Evolutionary conservation across 169 alveolate species (phyloP).

Genomic region (Eimeria brunetti): DNA sequence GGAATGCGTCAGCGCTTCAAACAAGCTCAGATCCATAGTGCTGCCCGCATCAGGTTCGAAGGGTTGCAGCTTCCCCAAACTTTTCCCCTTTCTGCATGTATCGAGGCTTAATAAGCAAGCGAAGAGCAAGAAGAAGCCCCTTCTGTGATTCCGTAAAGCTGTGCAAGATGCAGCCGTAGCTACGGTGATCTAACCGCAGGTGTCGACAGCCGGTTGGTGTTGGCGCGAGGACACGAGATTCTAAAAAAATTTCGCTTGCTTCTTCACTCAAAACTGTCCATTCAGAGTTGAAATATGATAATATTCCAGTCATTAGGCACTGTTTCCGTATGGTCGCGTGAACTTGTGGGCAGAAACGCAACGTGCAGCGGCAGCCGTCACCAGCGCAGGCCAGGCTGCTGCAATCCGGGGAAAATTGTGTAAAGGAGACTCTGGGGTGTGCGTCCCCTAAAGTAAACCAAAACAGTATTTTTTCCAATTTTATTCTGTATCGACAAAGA

Average conservation of each 20-base stretch:
- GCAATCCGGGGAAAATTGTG: not conserved
- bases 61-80: constrained; percentile 2
- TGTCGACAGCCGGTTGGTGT: constrained; percentile 10
- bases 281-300: not conserved
- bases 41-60: constrained; percentile 15
- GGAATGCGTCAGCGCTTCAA: constrained; percentile 17
- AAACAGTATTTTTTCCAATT: not conserved
- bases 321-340: not conserved
- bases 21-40: not conserved
- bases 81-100: not conserved
- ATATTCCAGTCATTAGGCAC: not conserved
- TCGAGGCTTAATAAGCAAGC: not conserved
- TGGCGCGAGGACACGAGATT: not conserved
- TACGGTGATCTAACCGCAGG: constrained; percentile 31
- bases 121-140: not conserved
- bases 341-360: not conserved
- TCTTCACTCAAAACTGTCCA: not conserved
- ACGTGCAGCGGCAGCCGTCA: constrained; percentile 22
- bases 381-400: constrained; percentile 26
- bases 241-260: not conserved
- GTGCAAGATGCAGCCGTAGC: constrained; percentile 52
- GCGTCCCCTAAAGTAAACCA: not conserved
- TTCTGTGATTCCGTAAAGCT: not conserved
- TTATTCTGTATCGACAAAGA: not conserved
- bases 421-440: not conserved